Evolutionary conservation across 768 basidiomycete species (phyloP), one percentile per base, ranked within the genome.

Genomic region (Naganishia kalamii): DNA sequence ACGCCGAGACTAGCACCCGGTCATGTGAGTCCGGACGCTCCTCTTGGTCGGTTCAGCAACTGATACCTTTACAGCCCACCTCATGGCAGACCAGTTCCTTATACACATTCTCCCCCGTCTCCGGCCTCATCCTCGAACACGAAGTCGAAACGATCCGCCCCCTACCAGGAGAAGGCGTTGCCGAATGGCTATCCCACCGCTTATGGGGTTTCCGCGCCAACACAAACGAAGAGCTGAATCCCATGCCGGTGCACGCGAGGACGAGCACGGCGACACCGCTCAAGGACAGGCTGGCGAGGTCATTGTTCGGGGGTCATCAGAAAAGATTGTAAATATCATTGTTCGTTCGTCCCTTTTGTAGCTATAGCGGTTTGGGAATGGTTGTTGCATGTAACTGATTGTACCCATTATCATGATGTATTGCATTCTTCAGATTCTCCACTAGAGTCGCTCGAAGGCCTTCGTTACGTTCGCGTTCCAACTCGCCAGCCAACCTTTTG

Each of bases 71-170:
- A 32, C 37, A 75, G 75, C 74, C 74, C 49, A 69, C 75, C 1
- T 70, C 69, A 23, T 77, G 76, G 76, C 69, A 74, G 27, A 77
- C 75, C 25, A 76, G 75, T 1, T 77, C 76, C 0, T 52, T 77
- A 5, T 77, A 75, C 69, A 73, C 76, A 23, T 73, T 77, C 62
- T 77, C 75, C 4, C 76, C 76, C 8, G 59, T 69, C 17, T 72
- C 74, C 27, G 76, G 76, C 35, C 69, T 77, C 4, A 75, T 77
- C 49, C 47, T 60, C 5, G 65, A 69, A 3, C 76, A 77, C 60
- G 71, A 76, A 65, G 74, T 77, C 43, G 76, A 77, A 64, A 72
- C 70, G 11, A 76, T 77, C 54, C 69, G 76, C n/a, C 76, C 76
- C 0, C 37, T 77, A 47, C 76, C 76, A 2, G 75, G 76, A 64